Base-by-base conservation (phyloP, 306 rosid species). In the Acacia crassicarpa region DNA sequence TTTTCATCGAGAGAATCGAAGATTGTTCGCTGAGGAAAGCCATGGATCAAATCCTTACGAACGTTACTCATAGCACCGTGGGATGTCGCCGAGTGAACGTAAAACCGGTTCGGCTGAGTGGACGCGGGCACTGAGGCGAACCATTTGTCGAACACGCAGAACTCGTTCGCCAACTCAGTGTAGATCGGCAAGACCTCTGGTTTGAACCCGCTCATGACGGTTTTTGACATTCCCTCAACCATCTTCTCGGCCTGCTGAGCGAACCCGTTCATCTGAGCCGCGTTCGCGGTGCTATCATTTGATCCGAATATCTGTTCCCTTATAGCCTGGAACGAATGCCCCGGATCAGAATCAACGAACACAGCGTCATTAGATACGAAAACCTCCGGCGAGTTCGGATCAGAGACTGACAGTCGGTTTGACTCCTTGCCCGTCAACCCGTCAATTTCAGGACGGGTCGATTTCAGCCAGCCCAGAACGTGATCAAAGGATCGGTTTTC, bases 401-500 rank as follows among this genome's bases (percentile, higher is more conserved):
- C 82, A 2, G 84, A 15, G 30, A 68, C 89, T 0, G 44, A 67
- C 65, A 95, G 22, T 25, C 81, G 94, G 88, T 91, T 95, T 15
- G 91, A 90, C 70, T 95, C 97, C 2, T 75, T n/a, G 2, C 98
- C 97, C 9, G 83, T 89, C 11, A 93, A 65, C 0, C 98, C 97
- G 45, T 95, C 97, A 53, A 95, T 93, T 0, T 93, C 95, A 23
- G 97, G 97, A 61, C 97, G 90, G 85, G 86, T 74, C 22, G 89
- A 32, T 62, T 94, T 95, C 56, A 95, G 91, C 97, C 97, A 93
- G 2, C 97, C 98, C 10, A 93, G 82, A 0, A 95, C 78, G 61
- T 95, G 98, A 82, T 95, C 98, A n/a, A 95, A 95, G 75, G 98
- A 95, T 41, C 98, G 98, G 49, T 95, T 95, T 33, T 95, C 97